Evolutionary conservation across 345 rosid species (phyloP), one percentile per base, ranked within the genome.

Genomic region (Populus deltoides): DNA sequence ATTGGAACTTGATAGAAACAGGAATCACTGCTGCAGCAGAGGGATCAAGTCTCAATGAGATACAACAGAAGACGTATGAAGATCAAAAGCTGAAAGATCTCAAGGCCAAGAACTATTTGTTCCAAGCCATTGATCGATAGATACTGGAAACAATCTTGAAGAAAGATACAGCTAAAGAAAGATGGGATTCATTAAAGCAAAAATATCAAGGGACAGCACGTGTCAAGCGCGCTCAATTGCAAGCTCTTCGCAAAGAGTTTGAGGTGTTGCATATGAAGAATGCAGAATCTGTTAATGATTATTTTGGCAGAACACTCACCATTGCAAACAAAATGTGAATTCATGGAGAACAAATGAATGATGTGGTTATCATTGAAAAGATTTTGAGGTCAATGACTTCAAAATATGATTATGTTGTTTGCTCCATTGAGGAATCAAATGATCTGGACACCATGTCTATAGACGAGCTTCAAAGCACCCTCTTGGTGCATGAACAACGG

Each of bases 231-330:
- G 35, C 25, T 67, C 71, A 67, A 33, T 43, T 67, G 35, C 71
- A 67, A 35, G 71, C 71, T 68, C 29, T 68, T 45, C 16, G 47
- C 49, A 68, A 45, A 36, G 71, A 68, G 18, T 68, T 68, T 68
- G 27, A 68, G 20, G 38, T 25, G 8, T 41, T 68, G 36, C 16
- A 68, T 13, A 68, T 68, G 49, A 36, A 13, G 25, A 1, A 25
- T 12, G 27, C 27, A 35, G 25, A 68, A 18, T 3, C 11, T 38
- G 29, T 68, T 8, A 36, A 8, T 12, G 45, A 35, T 9, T 68
- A 68, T 10, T 25, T 62, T 24, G 7, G 5, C 10, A 25, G 5
- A 24, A 27, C 12, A 4, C 8, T 63, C 27, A 22, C 67, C 8
- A 25, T 63, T 4, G 24, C 67, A 0, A 63, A 63, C 67, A 25